Base-by-base conservation (phyloP, 164 flowering plant genomes). In the Macadamia integrifolia region DNA sequence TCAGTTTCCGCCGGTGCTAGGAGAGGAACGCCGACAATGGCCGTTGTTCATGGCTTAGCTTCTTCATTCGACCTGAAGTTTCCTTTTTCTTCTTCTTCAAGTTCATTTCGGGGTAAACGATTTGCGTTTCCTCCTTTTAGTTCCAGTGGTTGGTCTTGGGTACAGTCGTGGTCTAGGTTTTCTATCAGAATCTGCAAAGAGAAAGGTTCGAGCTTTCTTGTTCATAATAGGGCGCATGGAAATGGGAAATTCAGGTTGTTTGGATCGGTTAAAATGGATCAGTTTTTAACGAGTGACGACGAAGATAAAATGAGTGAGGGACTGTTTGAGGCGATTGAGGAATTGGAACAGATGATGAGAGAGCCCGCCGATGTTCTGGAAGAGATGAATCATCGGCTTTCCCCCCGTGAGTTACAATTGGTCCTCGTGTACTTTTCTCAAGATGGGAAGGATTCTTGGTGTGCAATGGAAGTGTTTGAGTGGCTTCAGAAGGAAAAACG, bases 371-470 rank as follows among this genome's bases (percentile, higher is more conserved):
- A 91, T 75, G 81, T 93, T 65, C 87, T 93, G 0, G 89, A 84
- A 75, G 90, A 86, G 58, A 88, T 89, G 96, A 86, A 90, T 69
- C 86, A 84, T 11, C 76, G 81, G 50, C 71, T 93, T 7, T 88
- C 97, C 0, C 76, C 85, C 0, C 78, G 97, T 6, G 98, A 93
- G 18, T 53, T 93, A 67, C 97, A 90, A 75, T 76, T 93, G 9
- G 96, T 91, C 58, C 69, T 93, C 61, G 96, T 93, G 11, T 93
- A 93, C 67, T 93, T 93, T 77, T 80, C 96, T 4, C 96, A 88
- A 68, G 97, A 93, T 59, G 97, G 97, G 56, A 83, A 93, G 71
- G 98, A 91, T 71, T 93, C 96, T 1, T 93, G 96, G 96, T 90
- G 93, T 66, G 93, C 96, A 0, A 76, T 93, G 72, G 98, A 93